Evolutionary conservation across 2,329 filamentous ascomycete species (phyloP), one percentile per base, ranked within the genome.

Genomic region (Trichoderma sp.): DNA sequence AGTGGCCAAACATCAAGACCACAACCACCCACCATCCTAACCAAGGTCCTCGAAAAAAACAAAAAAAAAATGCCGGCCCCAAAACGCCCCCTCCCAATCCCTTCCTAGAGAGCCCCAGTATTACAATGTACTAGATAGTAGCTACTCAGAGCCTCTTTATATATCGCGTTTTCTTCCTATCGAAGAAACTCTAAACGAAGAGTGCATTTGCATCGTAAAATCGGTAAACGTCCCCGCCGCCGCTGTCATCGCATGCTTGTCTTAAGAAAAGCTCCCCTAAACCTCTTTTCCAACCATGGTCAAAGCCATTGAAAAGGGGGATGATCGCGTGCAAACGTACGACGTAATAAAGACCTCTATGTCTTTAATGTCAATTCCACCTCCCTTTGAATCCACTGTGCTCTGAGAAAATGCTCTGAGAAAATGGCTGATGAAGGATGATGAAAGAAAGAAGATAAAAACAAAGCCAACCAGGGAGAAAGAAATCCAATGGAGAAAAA

Each of bases 181-280:
- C 13, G 50, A 48, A 27, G 50, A 54, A 48, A 54, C 10, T 64
- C 52, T 64, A 64, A 35, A 45, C 34, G 35, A 64, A 45, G 50
- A 45, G 48, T 48, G 27, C 52, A 45, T 56, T 45, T 45, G 61
- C 50, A 48, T 64, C 52, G 50, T 64, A 19, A 19, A 64, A 48
- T 56, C 32, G 52, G 61, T 34, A 34, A 45, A 52, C 19, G 27
- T 48, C 22, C 19, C 27, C 15, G 37, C 29, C 29, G n/a, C 32
- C 19, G 29, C 29, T 5, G 5, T 45, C 25, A n/a, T 64, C 17
- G n/a, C 58, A 45, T 45, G 42, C n/a, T 45, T 19, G 42, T 45
- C 42, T 2, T 22, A 45, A 29, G 42, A 45, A 45, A 45, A 45
- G n/a, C 4, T n/a, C 42, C 5, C 42, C 42, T n/a, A n/a, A 45